Evolutionary conservation across 1,139 yeast species (phyloP).

Genomic region (Ashbya aceris): DNA sequence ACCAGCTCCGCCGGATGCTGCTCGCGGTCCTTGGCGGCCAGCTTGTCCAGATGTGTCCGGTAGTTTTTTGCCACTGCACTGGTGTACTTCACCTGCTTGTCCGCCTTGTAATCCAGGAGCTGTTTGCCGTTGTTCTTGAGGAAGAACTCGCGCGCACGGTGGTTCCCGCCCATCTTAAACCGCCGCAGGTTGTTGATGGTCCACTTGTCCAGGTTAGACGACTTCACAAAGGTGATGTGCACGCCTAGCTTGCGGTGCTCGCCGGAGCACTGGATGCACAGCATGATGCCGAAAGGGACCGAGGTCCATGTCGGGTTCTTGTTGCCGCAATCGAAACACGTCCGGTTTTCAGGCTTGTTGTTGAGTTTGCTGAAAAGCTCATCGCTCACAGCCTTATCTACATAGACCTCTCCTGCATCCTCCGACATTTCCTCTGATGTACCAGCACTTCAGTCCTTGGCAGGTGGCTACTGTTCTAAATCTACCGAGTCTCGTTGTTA

Average conservation of each 20-base stretch:
- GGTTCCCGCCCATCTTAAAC: slow-evolving; percentile 90
- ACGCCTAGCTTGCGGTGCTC: slow-evolving; percentile 93
- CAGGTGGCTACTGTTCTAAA: too few species aligned
- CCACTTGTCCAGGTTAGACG: slow-evolving; percentile 90
- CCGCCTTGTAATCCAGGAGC: slow-evolving; percentile 42
- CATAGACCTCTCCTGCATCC: slow-evolving; percentile 28
- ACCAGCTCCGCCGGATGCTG: slow-evolving; percentile 61
- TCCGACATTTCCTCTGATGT: slow-evolving; percentile 13
- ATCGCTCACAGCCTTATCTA: slow-evolving; percentile 26
- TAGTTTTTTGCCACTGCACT: slow-evolving; percentile 70
- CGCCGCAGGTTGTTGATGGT: slow-evolving; percentile 78
- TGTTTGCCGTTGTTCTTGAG: slow-evolving; percentile 77
- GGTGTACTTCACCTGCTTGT: slow-evolving; percentile 72
- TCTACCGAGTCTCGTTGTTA: too few species aligned
- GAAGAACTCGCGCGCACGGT: slow-evolving; percentile 73
- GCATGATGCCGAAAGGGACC: slow-evolving; percentile 87
- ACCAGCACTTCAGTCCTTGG: too few species aligned
- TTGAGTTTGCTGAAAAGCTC: slow-evolving; percentile 27
- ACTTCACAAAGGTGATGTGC: slow-evolving; percentile 89
- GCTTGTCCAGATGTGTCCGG: slow-evolving; percentile 65
- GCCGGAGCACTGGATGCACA: slow-evolving; percentile 95
- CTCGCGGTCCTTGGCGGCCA: slow-evolving; percentile 55
- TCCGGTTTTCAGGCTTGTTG: slow-evolving; percentile 51
- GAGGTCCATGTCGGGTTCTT: slow-evolving; percentile 98
- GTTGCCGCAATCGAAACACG: slow-evolving; percentile 87